Conservation (phyloP, 495 filamentous ascomycete genomes). For the Hypomontagnella submonticulosa region DNA sequence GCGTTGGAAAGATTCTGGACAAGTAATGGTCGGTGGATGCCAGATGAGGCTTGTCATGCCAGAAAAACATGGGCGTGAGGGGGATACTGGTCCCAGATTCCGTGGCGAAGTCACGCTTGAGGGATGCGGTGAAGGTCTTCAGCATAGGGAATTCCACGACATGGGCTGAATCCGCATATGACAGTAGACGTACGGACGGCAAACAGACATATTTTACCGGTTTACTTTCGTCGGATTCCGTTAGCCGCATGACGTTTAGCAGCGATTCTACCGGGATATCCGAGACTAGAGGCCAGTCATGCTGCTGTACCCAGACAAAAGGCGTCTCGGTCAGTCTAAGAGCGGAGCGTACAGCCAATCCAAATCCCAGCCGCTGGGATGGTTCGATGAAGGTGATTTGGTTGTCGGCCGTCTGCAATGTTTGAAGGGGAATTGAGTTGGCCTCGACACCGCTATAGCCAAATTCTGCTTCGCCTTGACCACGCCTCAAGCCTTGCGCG, state of each 20-base stretch:
- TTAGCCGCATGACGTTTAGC: conserved; percentile 53
- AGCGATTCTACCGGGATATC: conserved; percentile 53
- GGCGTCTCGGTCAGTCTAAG: conserved; percentile 54
- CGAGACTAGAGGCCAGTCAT: conserved; percentile 58
- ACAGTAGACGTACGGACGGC: conserved; percentile 55
- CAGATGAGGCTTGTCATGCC: conserved; percentile 62
- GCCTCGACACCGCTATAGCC: conserved; percentile 46
- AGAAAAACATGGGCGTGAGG: conserved; percentile 61
- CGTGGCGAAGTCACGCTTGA: conserved; percentile 51
- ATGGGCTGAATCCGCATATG: conserved; percentile 56
- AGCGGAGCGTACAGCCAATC: conserved; percentile 57
- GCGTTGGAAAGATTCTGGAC: conserved; percentile 53
- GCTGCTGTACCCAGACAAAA: conserved; percentile 63
- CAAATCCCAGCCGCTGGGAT: conserved; percentile 55
- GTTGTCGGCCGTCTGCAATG: conserved; percentile 47
- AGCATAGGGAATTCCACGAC: conserved; percentile 52
- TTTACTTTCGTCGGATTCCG: conserved; percentile 24
- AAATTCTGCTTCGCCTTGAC: conserved; percentile 53
- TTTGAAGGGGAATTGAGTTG: conserved; percentile 51
- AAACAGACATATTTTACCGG: conserved; percentile 57
- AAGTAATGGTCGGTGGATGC: conserved; percentile 58
- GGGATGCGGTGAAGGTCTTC: conserved; percentile 49
- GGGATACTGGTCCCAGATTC: conserved; percentile 45
- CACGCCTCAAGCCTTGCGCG: conserved; percentile 14
- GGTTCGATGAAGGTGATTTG: conserved; percentile 58